Percentiles rank a stretch among this genome's conserved stretches.
Evolutionary conservation across 306 rosid genomes (phyloP).

Genomic region (Astragalus glycyphyllos): DNA sequence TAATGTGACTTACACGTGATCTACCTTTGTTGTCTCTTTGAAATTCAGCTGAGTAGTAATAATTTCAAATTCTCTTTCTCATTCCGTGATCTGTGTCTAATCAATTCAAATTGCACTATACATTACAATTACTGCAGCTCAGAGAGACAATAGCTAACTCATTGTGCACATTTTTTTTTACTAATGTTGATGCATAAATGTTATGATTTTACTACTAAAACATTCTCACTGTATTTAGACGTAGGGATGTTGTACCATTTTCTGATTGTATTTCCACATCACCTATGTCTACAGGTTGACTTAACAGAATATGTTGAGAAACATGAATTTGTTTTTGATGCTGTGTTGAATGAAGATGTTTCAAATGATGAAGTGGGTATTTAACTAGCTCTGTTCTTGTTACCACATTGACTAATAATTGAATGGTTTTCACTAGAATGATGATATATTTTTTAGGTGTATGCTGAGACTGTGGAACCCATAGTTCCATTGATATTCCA

Average conservation of each 20-base stretch:
- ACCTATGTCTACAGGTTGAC: slow-evolving; percentile 66
- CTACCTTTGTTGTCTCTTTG: background rate
- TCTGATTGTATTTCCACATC: slow-evolving; percentile 40
- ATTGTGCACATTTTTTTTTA: slow-evolving; percentile 32
- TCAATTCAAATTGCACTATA: slow-evolving; percentile 29
- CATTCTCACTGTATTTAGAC: background rate
- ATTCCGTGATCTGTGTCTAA: slow-evolving; percentile 36
- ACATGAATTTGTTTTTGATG: slow-evolving; percentile 82
- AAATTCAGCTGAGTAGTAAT: slow-evolving; percentile 22
- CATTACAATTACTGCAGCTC: slow-evolving; percentile 13
- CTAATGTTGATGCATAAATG: slow-evolving; percentile 15
- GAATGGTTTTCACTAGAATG: slow-evolving; percentile 35
- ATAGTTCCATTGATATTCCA: slow-evolving; percentile 80
- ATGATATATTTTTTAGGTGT: slow-evolving; percentile 54
- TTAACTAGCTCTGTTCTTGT: slow-evolving; percentile 32
- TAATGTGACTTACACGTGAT: background rate
- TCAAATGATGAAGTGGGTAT: slow-evolving; percentile 74
- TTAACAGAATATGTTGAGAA: slow-evolving; percentile 76
- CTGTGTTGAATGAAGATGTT: slow-evolving; percentile 77
- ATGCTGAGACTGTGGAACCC: slow-evolving; percentile 81
- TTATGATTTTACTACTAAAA: slow-evolving; percentile 16
- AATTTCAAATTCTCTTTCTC: slow-evolving; percentile 27
- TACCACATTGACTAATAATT: slow-evolving; percentile 18
- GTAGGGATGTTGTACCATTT: slow-evolving; percentile 12
- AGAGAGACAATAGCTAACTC: background rate